A percentile compares a stretch with the other conserved stretches of the same genome.
These are phyloP conservation scores for Trichosporon inkin DNA, from an alignment of 1,284 basidiomycete species.

Conservation along the genomic window DNA sequence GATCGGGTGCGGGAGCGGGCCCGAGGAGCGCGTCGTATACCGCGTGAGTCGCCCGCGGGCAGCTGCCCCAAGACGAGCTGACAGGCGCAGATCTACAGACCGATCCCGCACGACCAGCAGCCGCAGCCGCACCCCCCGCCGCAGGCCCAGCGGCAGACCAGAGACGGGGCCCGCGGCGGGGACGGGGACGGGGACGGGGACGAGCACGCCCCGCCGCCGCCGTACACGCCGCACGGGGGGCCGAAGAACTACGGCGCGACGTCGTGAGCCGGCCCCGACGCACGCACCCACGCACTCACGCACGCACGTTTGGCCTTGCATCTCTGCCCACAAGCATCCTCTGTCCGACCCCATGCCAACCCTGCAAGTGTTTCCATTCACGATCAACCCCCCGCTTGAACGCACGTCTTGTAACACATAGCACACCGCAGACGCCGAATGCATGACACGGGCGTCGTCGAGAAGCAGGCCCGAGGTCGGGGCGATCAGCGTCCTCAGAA, in stretches of 20 bases:
- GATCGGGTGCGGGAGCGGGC: background rate
- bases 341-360: no score
- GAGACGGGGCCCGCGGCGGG: no score
- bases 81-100: background rate
- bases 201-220: background rate
- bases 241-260: constrained; percentile 4
- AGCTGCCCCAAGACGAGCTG: background rate
- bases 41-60: background rate
- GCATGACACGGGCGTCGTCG: no score
- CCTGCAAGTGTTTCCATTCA: no score
- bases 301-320: background rate
- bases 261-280: background rate
- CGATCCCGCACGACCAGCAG: background rate
- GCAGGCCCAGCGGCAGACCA: no score
- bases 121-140: background rate
- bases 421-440: no score
- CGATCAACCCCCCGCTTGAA: no score
- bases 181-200: no score
- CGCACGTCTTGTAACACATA: no score
- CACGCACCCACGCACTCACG: no score
- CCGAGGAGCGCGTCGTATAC: background rate
- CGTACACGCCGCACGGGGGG: background rate
- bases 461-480: no score
- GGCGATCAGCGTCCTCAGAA: no score
- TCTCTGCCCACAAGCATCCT: background rate